Conservation (phyloP, 2,329 filamentous ascomycete species). For the Neurospora sp. region DNA sequence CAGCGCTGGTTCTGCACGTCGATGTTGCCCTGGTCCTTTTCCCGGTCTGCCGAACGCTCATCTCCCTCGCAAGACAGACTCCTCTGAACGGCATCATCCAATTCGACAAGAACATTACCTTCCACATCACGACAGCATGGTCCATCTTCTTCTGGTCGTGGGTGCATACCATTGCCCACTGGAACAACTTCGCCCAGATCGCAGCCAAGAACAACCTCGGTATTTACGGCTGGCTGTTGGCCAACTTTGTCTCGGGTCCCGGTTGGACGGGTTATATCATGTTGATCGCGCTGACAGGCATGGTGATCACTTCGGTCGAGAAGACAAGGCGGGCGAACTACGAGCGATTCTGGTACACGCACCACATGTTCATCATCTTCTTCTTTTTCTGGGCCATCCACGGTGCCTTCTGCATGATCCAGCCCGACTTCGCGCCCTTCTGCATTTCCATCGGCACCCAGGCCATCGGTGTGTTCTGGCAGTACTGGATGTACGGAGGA, state of each 20-base stretch:
- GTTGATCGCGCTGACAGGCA: constrained; percentile 67
- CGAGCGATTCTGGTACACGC: constrained; percentile 84
- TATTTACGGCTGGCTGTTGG: constrained; percentile 65
- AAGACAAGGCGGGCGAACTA: constrained; percentile 72
- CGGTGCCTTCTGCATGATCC: constrained; percentile 85
- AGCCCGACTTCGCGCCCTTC: constrained; percentile 70
- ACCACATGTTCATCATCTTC: constrained; percentile 81
- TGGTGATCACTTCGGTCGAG: constrained; percentile 68
- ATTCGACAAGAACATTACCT: constrained; percentile 83
- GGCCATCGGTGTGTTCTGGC: constrained; percentile 72
- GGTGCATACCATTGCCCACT: constrained; percentile 78
- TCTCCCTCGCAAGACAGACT: constrained; percentile 70
- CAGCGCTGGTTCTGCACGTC: constrained; percentile 69
- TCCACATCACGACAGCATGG: constrained; percentile 78
- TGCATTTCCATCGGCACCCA: constrained; percentile 57
- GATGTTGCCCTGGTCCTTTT: constrained; percentile 72
- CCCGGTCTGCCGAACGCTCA: constrained; percentile 74
- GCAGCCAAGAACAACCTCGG: constrained; percentile 66
- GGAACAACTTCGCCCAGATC: constrained; percentile 76
- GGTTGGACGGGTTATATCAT: constrained; percentile 84
- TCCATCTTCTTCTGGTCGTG: constrained; percentile 83
- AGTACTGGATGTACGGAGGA: constrained; percentile 79
- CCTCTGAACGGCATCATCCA: constrained; percentile 79
- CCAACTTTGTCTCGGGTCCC: constrained; percentile 69
- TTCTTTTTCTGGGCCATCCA: constrained; percentile 89